Evolutionary conservation across 2,329 filamentous ascomycete genomes (phyloP), one percentile per base, ranked within the genome.

Genomic region (Diplodia scrobiculata): DNA sequence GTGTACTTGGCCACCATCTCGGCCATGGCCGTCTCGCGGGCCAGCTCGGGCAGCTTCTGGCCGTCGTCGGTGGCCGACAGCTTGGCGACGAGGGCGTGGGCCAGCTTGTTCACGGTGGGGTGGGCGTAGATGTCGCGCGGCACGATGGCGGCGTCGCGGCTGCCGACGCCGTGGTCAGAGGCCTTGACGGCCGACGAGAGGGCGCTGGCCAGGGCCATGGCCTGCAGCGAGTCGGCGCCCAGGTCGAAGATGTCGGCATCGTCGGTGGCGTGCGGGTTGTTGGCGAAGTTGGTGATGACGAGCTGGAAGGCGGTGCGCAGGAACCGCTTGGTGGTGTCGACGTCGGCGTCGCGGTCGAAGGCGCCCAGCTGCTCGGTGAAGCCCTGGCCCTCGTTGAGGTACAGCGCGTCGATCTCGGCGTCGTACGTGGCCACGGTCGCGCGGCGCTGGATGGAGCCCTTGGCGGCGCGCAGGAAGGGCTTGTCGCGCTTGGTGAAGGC

Each of bases 351-450:
- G 32, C 25, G n/a, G 17, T 50, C 25, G 29, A 68, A 36, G 17
- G 34, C 29, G 29, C 63, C 66, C 21, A 67, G 48, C 53, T 65
- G 50, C 36, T 67, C 66, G n/a, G 27, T 45, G 52, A 59, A 53
- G 13, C 17, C 65, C 14, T 34, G 41, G n/a, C 62, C 66, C 36
- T 66, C 63, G n/a, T 45, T 66, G 3, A 63, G 54, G 66, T 84
- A 84, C 10, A 84, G 73, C 0, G 72, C 73, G 14, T 83, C 77
- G 29, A 84, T 83, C 65, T 83, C 81, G 1, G 77, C 70, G 2
- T 71, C 72, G 58, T 83, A 85, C 1, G 79, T 71, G 1, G 71
- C 68, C 7, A 78, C 65, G 1, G 82, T 81, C 0, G 75, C 73
- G 0, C 73, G 73, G 3, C 81, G 77, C 70, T 81, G 79, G 3